Evolutionary conservation across 495 filamentous ascomycete species (phyloP), one percentile per base, ranked within the genome.

Genomic region (Penicillium psychrofluorescens): DNA sequence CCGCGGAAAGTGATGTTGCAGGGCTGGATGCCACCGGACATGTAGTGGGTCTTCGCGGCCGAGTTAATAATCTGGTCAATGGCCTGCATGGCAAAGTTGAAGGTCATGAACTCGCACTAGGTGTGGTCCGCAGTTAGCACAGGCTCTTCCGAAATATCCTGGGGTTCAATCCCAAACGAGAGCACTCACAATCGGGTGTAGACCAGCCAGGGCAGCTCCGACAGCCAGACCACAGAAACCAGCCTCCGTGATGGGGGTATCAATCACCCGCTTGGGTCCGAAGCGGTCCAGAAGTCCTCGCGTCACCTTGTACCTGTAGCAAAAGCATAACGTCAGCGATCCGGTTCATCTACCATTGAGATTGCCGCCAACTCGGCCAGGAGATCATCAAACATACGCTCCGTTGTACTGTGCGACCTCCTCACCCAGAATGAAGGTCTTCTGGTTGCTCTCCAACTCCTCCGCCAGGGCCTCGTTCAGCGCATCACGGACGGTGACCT

Each of bases 11-110:
- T 97, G 66, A 98, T 85, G 72, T 96, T 97, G 76, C 92, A 98
- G 55, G 92, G 92, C 70, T 98, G 92, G 68, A 95, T 98, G 66
- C 92, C 92, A 54, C 92, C 92, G 43, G 91, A 95, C 92, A 98
- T 98, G 76, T 98, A 98, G 65, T 96, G 94, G 14, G 92, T 98
- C 76, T 97, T 98, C 52, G 89, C 92, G 43, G 89, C 92, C 38
- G 90, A 95, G 80, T 98, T 98, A 81, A 98, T 90, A 64, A 98
- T 89, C 66, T 98, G 92, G 70, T 98, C 92, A 68, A 98, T 98
- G 52, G 92, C 85, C 75, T 98, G 92, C 92, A 98, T 98, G 67
- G 92, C 92, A 66, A 98, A 98, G 78, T 98, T 98, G 86, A 95
- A 98, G 55, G 92, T 98, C 92, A 98, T 98, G 80, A 98, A 98